Percentiles rank a stretch among this genome's conserved stretches.
These are phyloP conservation scores for Letharia lupina DNA, from an alignment of 495 filamentous ascomycete species.

Conservation along the genomic window DNA sequence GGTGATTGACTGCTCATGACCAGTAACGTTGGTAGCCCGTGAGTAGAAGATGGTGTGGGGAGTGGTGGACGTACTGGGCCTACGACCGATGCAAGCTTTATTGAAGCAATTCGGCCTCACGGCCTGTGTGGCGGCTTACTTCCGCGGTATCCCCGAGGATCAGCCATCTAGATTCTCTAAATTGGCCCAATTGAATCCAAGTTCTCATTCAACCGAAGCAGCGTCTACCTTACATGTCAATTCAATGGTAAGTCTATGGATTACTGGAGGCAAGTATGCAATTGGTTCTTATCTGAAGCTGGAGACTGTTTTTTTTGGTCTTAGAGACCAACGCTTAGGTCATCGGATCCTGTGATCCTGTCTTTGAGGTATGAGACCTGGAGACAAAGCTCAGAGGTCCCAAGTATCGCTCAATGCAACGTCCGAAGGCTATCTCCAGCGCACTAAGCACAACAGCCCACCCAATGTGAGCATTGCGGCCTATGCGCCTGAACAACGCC, in stretches of 20 bases:
- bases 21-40: not conserved
- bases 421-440: slow-evolving; percentile 10
- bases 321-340: slow-evolving; percentile 13
- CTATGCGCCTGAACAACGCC: slow-evolving; percentile 23
- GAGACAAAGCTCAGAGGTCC: slow-evolving; percentile 4
- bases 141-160: not conserved
- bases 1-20: not conserved
- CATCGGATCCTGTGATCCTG: slow-evolving; percentile 15
- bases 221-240: not conserved
- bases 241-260: not conserved
- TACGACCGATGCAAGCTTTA: not conserved
- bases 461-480: slow-evolving; percentile 14
- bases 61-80: not conserved
- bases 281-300: slow-evolving; percentile 50
- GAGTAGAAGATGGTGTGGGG: not conserved
- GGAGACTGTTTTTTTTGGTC: slow-evolving; percentile 33
- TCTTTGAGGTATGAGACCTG: slow-evolving; percentile 13
- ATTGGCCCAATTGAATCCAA: no score
- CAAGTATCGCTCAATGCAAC: slow-evolving; percentile 13
- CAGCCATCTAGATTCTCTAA: not conserved
- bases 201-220: not conserved
- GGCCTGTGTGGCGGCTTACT: not conserved
- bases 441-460: slow-evolving; percentile 11
- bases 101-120: not conserved
- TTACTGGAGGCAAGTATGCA: slow-evolving; percentile 14